Conservation (phyloP, 1,139 yeast genomes). For the Geotrichum bryndzae region DNA sequence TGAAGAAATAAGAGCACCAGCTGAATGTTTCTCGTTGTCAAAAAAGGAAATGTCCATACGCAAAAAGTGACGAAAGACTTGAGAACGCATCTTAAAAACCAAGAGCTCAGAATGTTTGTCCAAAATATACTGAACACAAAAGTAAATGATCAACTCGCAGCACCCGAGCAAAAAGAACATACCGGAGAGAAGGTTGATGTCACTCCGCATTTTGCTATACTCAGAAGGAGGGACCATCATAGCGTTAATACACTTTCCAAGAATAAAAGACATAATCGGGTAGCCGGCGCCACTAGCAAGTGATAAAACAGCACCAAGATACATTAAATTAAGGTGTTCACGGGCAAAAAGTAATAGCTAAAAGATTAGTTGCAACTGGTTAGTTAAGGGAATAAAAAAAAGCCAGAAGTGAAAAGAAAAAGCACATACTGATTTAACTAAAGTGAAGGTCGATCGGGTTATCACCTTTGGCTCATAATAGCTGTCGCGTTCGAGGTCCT, state of each 20-base stretch:
- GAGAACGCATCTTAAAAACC: conserved; percentile 32
- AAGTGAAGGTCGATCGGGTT: conserved; percentile 5
- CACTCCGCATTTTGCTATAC: conserved; percentile 36
- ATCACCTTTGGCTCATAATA: background rate
- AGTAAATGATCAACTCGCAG: conserved; percentile 3
- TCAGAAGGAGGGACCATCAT: conserved; percentile 34
- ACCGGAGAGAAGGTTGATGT: conserved; percentile 36
- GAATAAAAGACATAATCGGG: conserved; percentile 38
- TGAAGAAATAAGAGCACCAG: conserved; percentile 81
- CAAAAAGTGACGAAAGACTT: conserved; percentile 37
- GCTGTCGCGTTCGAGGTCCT: conserved; percentile 9
- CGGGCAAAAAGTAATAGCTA: too few relatives aligned
- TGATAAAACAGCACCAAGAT: conserved; percentile 24
- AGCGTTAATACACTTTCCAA: conserved; percentile 36
- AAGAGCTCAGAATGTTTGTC: conserved; percentile 22
- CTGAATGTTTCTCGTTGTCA: conserved; percentile 54
- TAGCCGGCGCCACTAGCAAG: conserved; percentile 38
- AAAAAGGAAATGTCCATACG: conserved; percentile 81
- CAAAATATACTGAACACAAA: conserved; percentile 2
- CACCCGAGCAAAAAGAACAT: conserved; percentile 39
- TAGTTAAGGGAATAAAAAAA: background rate
- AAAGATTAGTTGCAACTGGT: background rate
- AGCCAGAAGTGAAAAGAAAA: background rate
- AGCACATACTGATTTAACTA: conserved; percentile 4
- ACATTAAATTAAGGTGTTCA: background rate